Conservation (phyloP, 140 eudicot species). For the Flaveria floridana region DNA sequence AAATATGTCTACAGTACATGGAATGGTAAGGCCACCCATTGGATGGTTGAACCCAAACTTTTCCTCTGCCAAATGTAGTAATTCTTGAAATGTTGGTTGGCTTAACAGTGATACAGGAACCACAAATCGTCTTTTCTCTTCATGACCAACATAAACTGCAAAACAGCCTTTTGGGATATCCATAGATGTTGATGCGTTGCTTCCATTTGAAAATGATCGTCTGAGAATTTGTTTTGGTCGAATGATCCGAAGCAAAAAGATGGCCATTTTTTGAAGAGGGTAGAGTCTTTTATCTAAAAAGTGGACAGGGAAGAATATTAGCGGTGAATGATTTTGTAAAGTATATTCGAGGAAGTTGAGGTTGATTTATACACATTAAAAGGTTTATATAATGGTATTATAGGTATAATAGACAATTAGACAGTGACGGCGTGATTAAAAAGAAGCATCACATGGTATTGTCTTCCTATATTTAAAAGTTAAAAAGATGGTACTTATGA, state of each 20-base stretch:
- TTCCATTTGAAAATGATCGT: neutral
- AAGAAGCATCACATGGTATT: neutral
- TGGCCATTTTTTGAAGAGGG: neutral
- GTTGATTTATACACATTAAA: neutral
- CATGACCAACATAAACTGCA: neutral
- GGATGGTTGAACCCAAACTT: neutral
- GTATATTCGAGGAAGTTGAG: neutral
- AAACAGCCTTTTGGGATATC: neutral
- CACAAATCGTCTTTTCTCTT: neutral
- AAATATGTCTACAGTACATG: neutral
- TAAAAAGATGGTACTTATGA: neutral
- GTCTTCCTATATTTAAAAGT: neutral
- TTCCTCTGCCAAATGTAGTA: neutral
- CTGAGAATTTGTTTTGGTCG: neutral
- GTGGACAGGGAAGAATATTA: neutral
- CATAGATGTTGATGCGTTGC: neutral
- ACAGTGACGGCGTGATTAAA: neutral
- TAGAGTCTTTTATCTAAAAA: neutral
- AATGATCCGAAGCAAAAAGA: neutral
- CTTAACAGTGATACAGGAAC: neutral
- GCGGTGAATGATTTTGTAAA: neutral
- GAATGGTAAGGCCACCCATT: neutral
- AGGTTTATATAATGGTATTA: neutral
- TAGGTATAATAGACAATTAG: neutral
- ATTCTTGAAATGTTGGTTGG: slow-evolving; percentile 2